Evolutionary conservation across 1,284 basidiomycete genomes (phyloP), one percentile per base, ranked within the genome.

Genomic region (Xerocomus amazonicus): DNA sequence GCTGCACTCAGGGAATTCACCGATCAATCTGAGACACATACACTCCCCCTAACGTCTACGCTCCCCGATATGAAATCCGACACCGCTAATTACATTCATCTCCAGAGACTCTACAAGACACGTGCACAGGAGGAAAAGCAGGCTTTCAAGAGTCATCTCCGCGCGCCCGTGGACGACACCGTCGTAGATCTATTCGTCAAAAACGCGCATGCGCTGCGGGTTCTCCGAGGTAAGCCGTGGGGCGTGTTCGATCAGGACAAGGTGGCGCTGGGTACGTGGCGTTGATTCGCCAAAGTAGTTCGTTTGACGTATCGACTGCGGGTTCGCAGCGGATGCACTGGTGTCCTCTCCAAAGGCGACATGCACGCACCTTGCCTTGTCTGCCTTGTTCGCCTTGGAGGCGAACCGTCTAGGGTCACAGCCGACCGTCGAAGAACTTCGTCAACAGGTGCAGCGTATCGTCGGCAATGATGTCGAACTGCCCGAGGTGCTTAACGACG

Each of bases 1-100:
- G 74, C 80, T 16, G 86, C 94, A 0, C 77, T 99, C 29, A 75
- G 79, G 32, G 69, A 77, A 51, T 83, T 85, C 66, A 72, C 77
- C 34, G 70, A 68, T 31, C 75, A 74, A 47, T 73, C 73, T 53
- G 65, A 67, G 56, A 69, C 75, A n/a, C 62, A 75, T 52, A 73
- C 71, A 0, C 70, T 79, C 12, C 79, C 79, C 3, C 60, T 81
- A 19, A 78, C 82, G 9, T 74, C 75, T 51, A 80, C 90, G 0
- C 74, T 99, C 1, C 96, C 96, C 0, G 96, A 99, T 70, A 97
- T 99, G 91, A 96, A 97, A 67, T 86, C 95, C 4, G 88, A 88
- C 57, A 97, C 95, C 0, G 67, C 74, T 34, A 81, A 80, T 50
- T 99, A 97, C 65, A 84, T 94, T 41, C 75, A 80, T 32, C 73